Base-by-base conservation (phyloP, 371 early-diverging fungal genomes). In the Mortierella sp. region DNA sequence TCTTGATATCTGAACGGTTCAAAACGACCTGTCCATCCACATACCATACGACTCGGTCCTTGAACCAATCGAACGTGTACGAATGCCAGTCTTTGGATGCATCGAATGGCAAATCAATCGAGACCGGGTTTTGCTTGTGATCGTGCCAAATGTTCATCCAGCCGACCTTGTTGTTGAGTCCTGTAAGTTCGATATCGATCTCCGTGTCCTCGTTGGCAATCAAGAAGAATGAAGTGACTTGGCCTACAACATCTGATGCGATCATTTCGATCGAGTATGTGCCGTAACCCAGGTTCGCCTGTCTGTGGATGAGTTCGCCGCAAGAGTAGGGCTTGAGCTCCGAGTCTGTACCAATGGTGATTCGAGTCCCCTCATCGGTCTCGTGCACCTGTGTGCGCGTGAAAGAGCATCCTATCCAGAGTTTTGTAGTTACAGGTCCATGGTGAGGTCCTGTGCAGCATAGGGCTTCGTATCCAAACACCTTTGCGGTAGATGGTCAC, bases 181-280 rank as follows among this genome's bases (percentile, higher is more conserved):
- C 76, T 13, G 76, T 76, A 21, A 68, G 48, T 31, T 76, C 76
- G 34, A 76, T 51, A 44, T 68, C 76, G n/a, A 76, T 76, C 54
- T 76, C 76, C 17, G 67, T 58, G 40, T 61, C 59, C 29, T 43
- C 64, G 51, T 76, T 60, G 24, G 65, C 63, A 29, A 76, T 76
- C 29, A 68, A 51, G 47, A 76, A 76, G 58, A 76, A 76, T 13
- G 68, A 60, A 0, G 68, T 68, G 57, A 74, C 76, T 40, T 74
- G 76, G 40, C 76, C 76, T 12, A 61, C 43, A 21, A 58, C 28
- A n/a, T 60, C 47, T 29, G 76, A 76, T 19, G 69, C 76, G 22
- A 68, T 64, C 58, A 68, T 76, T 22, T 76, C 76, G 21, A 76
- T 64, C 24, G 64, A 60, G 45, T 68, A 76, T n/a, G 28, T 57